A percentile compares a stretch with the other conserved stretches of the same genome.
Evolutionary conservation across 2,329 filamentous ascomycete genomes (phyloP).

Genomic region (Pseudogymnoascus sp.): DNA sequence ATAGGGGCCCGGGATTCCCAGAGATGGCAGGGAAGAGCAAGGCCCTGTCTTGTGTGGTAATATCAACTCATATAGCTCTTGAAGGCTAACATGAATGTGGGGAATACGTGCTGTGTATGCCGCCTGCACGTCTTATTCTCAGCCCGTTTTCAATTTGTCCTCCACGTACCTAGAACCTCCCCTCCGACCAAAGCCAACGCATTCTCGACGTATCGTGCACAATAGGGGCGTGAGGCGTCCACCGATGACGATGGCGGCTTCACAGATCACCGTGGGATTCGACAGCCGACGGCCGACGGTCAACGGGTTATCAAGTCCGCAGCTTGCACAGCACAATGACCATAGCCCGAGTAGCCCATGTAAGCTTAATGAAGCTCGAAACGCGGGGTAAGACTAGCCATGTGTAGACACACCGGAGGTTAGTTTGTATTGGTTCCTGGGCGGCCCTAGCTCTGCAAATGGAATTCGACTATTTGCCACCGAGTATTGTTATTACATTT

Average conservation of each 20-base stretch:
- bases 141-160: background rate
- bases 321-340: background rate
- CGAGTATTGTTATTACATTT: background rate
- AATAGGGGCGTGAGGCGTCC: background rate
- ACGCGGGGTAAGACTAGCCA: conserved; percentile 3
- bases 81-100: background rate
- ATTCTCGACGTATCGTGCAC: background rate
- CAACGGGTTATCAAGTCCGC: background rate
- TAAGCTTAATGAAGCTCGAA: background rate
- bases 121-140: background rate
- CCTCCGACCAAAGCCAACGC: background rate
- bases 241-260: background rate
- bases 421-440: background rate
- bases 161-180: background rate
- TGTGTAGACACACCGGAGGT: background rate
- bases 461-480: background rate
- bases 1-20: background rate
- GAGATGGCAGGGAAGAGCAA: background rate
- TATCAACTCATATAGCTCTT: background rate
- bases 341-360: background rate
- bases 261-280: background rate
- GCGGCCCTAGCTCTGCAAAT: background rate
- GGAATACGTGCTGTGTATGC: background rate
- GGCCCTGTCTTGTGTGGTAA: background rate
- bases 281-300: background rate